phyloP scores from a whole-genome alignment of 202 grass and related monocot species.

The Elaeis oleifera region DNA sequence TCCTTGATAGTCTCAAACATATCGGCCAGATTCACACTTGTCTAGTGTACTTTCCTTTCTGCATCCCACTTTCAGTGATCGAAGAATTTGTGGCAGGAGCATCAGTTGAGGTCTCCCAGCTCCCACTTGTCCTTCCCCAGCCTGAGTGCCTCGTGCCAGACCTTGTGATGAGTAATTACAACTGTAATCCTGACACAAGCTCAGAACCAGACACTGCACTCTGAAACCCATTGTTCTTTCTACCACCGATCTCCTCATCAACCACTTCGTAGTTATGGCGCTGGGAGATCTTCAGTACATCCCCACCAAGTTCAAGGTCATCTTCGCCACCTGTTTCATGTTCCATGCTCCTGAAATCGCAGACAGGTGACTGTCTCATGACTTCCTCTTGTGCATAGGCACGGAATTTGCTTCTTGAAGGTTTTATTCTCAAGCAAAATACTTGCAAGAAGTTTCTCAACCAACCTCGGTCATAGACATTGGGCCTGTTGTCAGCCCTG shows the following conservation, averaged over 20 bases:
- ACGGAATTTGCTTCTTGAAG: slow-evolving; percentile 65
- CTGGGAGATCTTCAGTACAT: slow-evolving; percentile 34
- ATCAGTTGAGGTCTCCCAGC: neutral
- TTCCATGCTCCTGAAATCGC: slow-evolving; percentile 20
- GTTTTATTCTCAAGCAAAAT: slow-evolving; percentile 43
- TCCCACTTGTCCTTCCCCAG: slow-evolving; percentile 1
- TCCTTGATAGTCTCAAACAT: too few species aligned
- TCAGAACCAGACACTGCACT: neutral
- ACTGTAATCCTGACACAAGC: neutral
- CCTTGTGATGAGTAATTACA: neutral
- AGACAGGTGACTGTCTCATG: slow-evolving; percentile 26
- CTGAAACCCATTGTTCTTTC: slow-evolving; percentile 17
- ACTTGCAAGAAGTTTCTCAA: slow-evolving; percentile 60
- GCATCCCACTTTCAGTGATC: neutral
- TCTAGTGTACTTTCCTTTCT: too few species aligned
- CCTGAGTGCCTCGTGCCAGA: neutral
- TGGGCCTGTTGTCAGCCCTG: slow-evolving; percentile 40
- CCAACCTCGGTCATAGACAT: slow-evolving; percentile 53
- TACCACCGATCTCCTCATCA: slow-evolving; percentile 19
- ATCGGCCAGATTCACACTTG: too few species aligned
- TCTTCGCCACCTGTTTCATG: slow-evolving; percentile 28
- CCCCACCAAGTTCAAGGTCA: slow-evolving; percentile 52
- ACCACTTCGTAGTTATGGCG: slow-evolving; percentile 16
- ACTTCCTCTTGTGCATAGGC: slow-evolving; percentile 41
- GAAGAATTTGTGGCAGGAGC: neutral